A percentile compares a stretch with the other conserved stretches of the same genome.
phyloP scores from a whole-genome alignment of 305 asterid genomes.

The Solanum hybrid region DNA sequence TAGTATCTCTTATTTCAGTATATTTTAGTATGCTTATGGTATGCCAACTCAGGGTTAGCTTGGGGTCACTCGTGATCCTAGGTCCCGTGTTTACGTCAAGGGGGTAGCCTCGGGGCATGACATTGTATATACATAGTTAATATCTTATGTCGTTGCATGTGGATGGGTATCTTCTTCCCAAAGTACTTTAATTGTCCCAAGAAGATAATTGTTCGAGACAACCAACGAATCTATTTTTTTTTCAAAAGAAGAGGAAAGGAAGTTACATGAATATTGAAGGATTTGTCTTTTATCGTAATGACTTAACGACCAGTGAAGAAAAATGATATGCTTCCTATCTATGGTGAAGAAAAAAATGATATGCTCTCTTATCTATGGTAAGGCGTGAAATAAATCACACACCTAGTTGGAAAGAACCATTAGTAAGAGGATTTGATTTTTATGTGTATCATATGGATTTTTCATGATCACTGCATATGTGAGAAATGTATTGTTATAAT shows the following conservation, averaged over 20 bases:
- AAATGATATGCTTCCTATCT: neutral
- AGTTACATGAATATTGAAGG: neutral
- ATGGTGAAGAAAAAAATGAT: neutral
- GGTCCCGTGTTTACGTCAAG: too few relatives aligned
- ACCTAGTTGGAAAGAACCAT: neutral
- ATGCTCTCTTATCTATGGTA: neutral
- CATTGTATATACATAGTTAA: neutral
- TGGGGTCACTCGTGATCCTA: too few relatives aligned
- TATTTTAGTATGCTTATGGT: too few relatives aligned
- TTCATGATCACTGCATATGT: neutral
- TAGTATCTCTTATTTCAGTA: too few relatives aligned
- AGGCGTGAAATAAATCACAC: neutral
- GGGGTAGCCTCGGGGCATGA: too few relatives aligned
- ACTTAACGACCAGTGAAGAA: neutral
- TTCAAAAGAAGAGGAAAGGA: neutral
- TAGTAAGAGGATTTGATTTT: neutral
- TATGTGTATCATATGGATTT: neutral
- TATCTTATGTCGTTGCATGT: too few relatives aligned
- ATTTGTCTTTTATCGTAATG: too few relatives aligned
- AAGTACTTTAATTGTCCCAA: neutral
- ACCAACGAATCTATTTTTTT: neutral
- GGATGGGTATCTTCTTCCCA: neutral
- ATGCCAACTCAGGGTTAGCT: too few relatives aligned
- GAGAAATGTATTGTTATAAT: neutral
- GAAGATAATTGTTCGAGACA: neutral